A percentile compares a stretch with the other conserved stretches of the same genome.
These are phyloP conservation scores for Nakazawaea ernobii DNA, from an alignment of 805 yeast genomes.

Conservation along the genomic window DNA sequence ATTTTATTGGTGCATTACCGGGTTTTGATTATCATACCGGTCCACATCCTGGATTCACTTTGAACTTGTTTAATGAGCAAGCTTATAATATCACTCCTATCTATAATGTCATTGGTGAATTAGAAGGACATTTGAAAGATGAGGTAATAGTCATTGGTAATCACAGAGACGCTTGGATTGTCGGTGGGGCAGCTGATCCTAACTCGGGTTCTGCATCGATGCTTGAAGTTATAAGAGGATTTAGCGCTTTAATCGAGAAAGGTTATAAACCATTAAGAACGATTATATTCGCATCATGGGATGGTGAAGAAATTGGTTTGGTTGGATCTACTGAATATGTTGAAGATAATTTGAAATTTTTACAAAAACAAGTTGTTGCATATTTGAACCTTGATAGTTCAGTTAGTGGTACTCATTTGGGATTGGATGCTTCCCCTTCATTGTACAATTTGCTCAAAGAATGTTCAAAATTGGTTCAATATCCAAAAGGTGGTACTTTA, in stretches of 20 bases:
- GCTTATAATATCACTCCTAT: slow-evolving; percentile 58
- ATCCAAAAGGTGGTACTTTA: slow-evolving; percentile 36
- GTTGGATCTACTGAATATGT: slow-evolving; percentile 78
- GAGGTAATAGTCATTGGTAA: slow-evolving; percentile 65
- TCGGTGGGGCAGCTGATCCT: slow-evolving; percentile 77
- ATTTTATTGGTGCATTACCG: slow-evolving; percentile 25
- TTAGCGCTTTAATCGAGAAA: slow-evolving; percentile 39
- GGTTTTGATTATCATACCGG: slow-evolving; percentile 31
- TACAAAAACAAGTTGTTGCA: slow-evolving; percentile 51
- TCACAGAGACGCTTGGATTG: slow-evolving; percentile 78
- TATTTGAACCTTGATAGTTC: slow-evolving; percentile 70
- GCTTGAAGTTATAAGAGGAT: slow-evolving; percentile 57
- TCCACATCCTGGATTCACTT: slow-evolving; percentile 29
- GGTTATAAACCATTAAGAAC: slow-evolving; percentile 77
- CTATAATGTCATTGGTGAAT: slow-evolving; percentile 55
- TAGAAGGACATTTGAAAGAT: slow-evolving; percentile 46
- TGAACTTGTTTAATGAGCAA: slow-evolving; percentile 58
- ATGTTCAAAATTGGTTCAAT: slow-evolving; percentile 35
- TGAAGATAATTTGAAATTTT: slow-evolving; percentile 44
- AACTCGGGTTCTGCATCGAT: slow-evolving; percentile 66
- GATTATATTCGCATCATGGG: slow-evolving; percentile 71
- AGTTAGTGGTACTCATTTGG: slow-evolving; percentile 49
- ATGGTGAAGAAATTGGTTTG: slow-evolving; percentile 70
- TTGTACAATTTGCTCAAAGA: slow-evolving; percentile 40
- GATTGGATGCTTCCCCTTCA: slow-evolving; percentile 54